Evolutionary conservation across 23 red algal genomes (phyloP).

Genomic region (Chondrus crispus): DNA sequence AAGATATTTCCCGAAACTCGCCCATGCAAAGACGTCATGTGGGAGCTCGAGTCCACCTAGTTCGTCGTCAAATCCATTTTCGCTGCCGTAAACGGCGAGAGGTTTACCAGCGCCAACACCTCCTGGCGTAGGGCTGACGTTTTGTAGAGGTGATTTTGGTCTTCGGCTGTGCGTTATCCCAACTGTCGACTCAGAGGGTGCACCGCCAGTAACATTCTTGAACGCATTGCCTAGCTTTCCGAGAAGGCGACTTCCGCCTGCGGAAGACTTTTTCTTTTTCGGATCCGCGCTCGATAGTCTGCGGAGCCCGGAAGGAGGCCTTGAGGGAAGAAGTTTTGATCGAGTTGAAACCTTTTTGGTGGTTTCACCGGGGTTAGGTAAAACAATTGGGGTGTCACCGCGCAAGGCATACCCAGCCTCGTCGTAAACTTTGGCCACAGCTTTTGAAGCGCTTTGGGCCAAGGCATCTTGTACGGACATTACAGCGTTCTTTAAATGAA

Average conservation of each 20-base stretch:
- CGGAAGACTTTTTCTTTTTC: slow-evolving; percentile 34
- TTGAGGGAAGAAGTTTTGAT: background rate
- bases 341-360: background rate
- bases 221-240: slow-evolving; percentile 26
- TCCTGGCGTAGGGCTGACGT: too few species aligned
- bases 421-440: slow-evolving; percentile 46
- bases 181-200: background rate
- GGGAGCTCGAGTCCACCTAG: background rate
- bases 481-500: slow-evolving; percentile 26
- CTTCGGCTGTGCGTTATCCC: too few species aligned
- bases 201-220: background rate
- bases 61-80: background rate
- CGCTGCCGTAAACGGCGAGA: background rate
- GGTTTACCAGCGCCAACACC: background rate
- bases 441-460: slow-evolving; percentile 2
- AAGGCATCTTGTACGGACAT: background rate
- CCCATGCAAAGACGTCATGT: slow-evolving; percentile 36
- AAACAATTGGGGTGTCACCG: background rate
- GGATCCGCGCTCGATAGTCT: slow-evolving; percentile 3
- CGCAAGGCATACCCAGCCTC: slow-evolving; percentile 46
- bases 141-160: background rate
- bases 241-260: slow-evolving; percentile 34
- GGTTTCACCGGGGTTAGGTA: background rate
- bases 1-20: slow-evolving; percentile 21
- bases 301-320: background rate